phyloP scores from a whole-genome alignment of 148 eudicot species.

The Diospyros lotus region DNA sequence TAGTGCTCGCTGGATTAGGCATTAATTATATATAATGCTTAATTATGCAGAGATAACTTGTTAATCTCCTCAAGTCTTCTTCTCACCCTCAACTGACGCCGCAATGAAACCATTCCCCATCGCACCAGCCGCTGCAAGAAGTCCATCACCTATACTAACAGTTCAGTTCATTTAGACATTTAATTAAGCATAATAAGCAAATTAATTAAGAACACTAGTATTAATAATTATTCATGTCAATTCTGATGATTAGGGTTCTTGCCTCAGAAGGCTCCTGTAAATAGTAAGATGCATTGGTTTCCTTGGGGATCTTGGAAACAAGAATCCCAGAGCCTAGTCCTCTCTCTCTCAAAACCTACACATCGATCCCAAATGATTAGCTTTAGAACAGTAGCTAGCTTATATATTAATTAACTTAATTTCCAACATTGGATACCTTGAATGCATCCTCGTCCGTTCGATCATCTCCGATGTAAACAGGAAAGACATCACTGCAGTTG shows the following conservation, averaged over 20 bases:
- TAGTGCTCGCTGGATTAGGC: too few species aligned
- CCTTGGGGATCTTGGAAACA: constrained; percentile 75
- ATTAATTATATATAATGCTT: neutral
- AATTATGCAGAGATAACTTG: constrained; percentile 13
- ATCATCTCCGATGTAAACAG: constrained; percentile 91
- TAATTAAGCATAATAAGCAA: too few species aligned
- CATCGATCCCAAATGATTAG: neutral
- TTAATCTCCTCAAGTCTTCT: constrained; percentile 17
- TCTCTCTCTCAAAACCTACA: constrained; percentile 68
- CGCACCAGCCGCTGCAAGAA: constrained; percentile 66
- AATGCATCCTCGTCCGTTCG: constrained; percentile 96
- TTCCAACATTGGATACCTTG: constrained; percentile 45
- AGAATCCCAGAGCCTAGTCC: constrained; percentile 93
- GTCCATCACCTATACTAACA: constrained; percentile 54
- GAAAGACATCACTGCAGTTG: constrained; percentile 66
- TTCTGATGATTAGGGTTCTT: neutral
- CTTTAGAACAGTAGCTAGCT: neutral
- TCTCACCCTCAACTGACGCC: constrained; percentile 35
- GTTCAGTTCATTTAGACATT: too few species aligned
- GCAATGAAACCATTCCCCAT: constrained; percentile 43
- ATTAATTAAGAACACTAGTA: neutral
- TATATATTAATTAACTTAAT: neutral
- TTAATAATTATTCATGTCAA: too few species aligned
- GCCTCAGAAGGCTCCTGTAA: constrained; percentile 86
- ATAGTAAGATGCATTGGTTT: constrained; percentile 80